Evolutionary conservation across 257 asterid genomes (phyloP).

Genomic region (Rubia yunnanensis): DNA sequence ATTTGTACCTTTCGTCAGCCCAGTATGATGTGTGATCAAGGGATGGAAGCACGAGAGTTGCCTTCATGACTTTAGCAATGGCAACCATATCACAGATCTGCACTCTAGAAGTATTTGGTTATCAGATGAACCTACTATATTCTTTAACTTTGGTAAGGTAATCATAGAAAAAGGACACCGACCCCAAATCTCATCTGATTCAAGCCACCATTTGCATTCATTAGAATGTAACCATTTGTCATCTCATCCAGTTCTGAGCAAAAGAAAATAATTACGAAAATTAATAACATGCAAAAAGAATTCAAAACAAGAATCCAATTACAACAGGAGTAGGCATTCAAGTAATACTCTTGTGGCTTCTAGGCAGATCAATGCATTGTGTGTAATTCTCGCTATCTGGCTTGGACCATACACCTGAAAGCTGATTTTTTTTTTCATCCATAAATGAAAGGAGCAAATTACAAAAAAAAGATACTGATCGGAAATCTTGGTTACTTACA

Average conservation of each 20-base stretch:
- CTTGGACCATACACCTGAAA: constrained; percentile 75
- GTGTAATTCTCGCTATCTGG: constrained; percentile 79
- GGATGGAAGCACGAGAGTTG: constrained; percentile 88
- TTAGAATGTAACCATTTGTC: constrained; percentile 73
- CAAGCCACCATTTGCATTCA: constrained; percentile 95
- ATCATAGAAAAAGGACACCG: constrained; percentile 36
- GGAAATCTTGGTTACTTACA: constrained; percentile 33
- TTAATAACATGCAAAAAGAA: constrained; percentile 4
- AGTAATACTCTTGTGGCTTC: constrained; percentile 59
- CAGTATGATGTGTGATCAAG: constrained; percentile 95
- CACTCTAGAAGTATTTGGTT: constrained; percentile 65
- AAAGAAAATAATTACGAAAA: constrained; percentile 3
- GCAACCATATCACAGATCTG: constrained; percentile 99
- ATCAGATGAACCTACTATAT: constrained; percentile 36
- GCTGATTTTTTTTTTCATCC: constrained; percentile 34
- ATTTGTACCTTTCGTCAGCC: constrained; percentile 83
- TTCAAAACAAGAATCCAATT: background rate
- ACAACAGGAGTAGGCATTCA: background rate
- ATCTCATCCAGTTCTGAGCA: constrained; percentile 58
- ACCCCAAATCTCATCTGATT: constrained; percentile 99
- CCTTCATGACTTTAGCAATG: constrained; percentile 85
- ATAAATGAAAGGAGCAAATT: constrained; percentile 8
- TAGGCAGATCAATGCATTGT: constrained; percentile 69
- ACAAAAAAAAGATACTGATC: background rate
- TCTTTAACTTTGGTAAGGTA: constrained; percentile 12